Evolutionary conservation across 1,139 yeast genomes (phyloP).

Genomic region (Candida glucosophila): DNA sequence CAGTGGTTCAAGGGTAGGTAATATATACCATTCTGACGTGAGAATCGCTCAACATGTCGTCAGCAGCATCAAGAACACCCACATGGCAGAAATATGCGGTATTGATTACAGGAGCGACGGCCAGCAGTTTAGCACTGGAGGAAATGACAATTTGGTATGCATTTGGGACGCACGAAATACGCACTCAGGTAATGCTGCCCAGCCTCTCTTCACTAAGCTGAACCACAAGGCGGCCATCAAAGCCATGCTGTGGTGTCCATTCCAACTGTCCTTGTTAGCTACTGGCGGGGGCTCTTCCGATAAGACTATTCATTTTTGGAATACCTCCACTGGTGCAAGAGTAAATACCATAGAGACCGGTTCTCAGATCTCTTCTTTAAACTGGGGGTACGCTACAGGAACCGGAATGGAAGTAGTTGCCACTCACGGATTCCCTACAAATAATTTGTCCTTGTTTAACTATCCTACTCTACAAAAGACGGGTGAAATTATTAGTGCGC

Average conservation of each 20-base stretch:
- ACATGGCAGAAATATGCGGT: slow-evolving; percentile 90
- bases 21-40: slow-evolving; percentile 87
- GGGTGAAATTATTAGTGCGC: slow-evolving; percentile 82
- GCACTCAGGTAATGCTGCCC: slow-evolving; percentile 13
- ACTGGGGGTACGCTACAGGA: slow-evolving; percentile 77
- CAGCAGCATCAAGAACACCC: slow-evolving; percentile 42
- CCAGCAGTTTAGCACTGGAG: slow-evolving; percentile 81
- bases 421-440: slow-evolving; percentile 90
- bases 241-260: slow-evolving; percentile 94
- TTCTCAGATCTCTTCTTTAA: slow-evolving; percentile 84
- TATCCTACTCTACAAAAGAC: slow-evolving; percentile 83
- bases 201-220: slow-evolving; percentile 69
- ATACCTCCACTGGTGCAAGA: slow-evolving; percentile 82
- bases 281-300: slow-evolving; percentile 97
- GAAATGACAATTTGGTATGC: slow-evolving; percentile 88
- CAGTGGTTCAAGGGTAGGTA: slow-evolving; percentile 78
- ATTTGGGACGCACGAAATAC: slow-evolving; percentile 89
- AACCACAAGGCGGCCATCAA: slow-evolving; percentile 93
- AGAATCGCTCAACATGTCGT: slow-evolving; percentile 74
- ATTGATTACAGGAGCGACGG: slow-evolving; percentile 83
- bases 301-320: slow-evolving; percentile 90
- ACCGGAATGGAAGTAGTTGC: slow-evolving; percentile 83
- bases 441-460: slow-evolving; percentile 74
- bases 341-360: slow-evolving; percentile 86
- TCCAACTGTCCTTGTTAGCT: slow-evolving; percentile 72